Evolutionary conservation across 2,329 filamentous ascomycete species (phyloP).

Genomic region (Arthroderma sp.): DNA sequence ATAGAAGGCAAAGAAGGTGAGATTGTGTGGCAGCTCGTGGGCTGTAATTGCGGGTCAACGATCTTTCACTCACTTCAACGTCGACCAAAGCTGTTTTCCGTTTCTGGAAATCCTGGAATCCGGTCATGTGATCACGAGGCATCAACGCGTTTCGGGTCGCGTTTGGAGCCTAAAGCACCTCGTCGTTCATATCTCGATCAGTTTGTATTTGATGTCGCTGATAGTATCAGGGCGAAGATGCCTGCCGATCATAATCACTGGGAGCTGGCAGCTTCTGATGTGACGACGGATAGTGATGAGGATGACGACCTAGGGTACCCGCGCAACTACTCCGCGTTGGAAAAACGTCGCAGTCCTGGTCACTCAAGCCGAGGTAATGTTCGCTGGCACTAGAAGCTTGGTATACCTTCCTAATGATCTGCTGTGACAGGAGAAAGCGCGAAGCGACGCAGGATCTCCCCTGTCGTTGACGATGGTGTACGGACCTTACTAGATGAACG

Average conservation of each 20-base stretch:
- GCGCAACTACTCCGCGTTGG: neutral
- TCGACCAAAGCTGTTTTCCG: neutral
- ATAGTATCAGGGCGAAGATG: too few relatives aligned
- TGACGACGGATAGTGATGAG: slow-evolving; percentile 17
- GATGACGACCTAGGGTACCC: slow-evolving; percentile 33
- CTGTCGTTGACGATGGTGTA: neutral
- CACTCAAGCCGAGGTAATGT: too few relatives aligned
- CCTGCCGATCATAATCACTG: slow-evolving; percentile 6
- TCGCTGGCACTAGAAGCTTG: neutral
- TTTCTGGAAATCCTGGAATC: neutral
- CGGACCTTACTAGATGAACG: neutral
- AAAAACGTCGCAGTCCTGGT: neutral
- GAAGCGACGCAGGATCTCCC: neutral
- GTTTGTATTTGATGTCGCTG: too few relatives aligned
- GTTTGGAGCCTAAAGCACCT: too few relatives aligned
- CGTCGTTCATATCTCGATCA: too few relatives aligned
- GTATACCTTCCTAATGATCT: neutral
- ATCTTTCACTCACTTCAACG: neutral
- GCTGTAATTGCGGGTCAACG: neutral
- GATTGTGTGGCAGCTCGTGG: neutral
- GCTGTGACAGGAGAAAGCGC: neutral
- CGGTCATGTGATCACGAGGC: neutral
- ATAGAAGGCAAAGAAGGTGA: too few relatives aligned
- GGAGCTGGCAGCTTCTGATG: slow-evolving; percentile 16
- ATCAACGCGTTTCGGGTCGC: neutral